Conservation (phyloP, 768 basidiomycete genomes). For the Termitomyces sp. region DNA sequence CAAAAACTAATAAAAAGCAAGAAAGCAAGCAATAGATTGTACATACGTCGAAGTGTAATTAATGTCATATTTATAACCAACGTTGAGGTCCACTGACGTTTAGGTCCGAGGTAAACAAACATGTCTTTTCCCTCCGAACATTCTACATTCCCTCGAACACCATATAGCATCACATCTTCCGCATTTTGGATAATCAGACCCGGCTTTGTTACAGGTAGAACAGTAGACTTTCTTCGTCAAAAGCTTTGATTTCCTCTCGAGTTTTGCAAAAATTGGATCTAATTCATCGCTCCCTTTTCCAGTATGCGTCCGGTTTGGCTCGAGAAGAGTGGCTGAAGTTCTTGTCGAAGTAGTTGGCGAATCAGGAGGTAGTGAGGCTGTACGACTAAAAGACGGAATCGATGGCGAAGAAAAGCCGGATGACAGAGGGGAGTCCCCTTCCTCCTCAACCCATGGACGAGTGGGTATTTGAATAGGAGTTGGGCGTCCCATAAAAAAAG, state of each 20-base stretch:
- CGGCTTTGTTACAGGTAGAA: conserved; percentile 48
- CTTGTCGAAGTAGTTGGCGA: conserved; percentile 17
- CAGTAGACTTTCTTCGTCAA: conserved; percentile 37
- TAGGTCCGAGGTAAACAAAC: conserved; percentile 26
- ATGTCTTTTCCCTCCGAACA: conserved; percentile 51
- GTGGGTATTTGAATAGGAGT: conserved; percentile 2
- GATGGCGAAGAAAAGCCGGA: conserved; percentile 17
- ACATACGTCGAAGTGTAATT: no score
- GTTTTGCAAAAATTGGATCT: conserved; percentile 45
- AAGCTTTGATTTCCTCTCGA: conserved; percentile 52
- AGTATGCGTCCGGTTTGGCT: conserved; percentile 3
- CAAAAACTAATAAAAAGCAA: not conserved
- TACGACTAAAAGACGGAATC: conserved; percentile 39
- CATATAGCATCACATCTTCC: conserved; percentile 54
- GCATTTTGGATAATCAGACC: conserved; percentile 59
- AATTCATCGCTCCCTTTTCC: conserved; percentile 17
- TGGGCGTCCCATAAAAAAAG: not conserved
- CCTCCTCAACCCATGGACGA: conserved; percentile 12
- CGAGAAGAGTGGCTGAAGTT: conserved; percentile 12
- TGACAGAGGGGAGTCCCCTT: conserved; percentile 17
- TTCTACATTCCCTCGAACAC: conserved; percentile 62
- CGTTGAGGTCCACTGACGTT: no score
- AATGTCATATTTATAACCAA: no score
- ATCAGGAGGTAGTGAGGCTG: conserved; percentile 23
- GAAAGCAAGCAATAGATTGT: not conserved